A percentile compares a stretch with the other conserved stretches of the same genome.
These are phyloP conservation scores for Exophiala sideris DNA, from an alignment of 2,329 filamentous ascomycete species.

Conservation along the genomic window DNA sequence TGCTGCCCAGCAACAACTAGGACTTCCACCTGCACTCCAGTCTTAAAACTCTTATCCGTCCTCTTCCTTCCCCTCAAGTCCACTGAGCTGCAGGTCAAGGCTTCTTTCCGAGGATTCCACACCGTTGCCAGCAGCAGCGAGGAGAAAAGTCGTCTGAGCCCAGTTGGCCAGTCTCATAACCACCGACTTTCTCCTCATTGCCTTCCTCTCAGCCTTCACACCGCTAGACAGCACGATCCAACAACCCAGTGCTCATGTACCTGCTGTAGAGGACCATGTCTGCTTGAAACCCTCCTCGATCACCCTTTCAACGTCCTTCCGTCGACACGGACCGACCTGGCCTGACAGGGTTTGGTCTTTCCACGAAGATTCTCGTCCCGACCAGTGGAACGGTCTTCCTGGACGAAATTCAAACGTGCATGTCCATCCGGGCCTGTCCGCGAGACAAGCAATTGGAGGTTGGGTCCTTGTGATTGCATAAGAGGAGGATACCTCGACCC, in stretches of 20 bases:
- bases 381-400: conserved; percentile 11
- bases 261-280: conserved; percentile 11
- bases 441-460: background rate
- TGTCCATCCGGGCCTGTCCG: background rate
- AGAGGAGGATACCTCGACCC: conserved; percentile 4
- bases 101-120: conserved; percentile 12
- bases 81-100: conserved; percentile 24
- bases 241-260: conserved; percentile 6
- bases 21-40: conserved; percentile 13
- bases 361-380: background rate
- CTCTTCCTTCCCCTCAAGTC: conserved; percentile 16
- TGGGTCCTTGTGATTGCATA: conserved; percentile 3
- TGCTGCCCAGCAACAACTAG: conserved; percentile 27
- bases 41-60: conserved; percentile 19
- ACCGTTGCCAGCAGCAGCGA: conserved; percentile 15
- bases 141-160: conserved; percentile 7
- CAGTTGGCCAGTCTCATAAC: conserved; percentile 12
- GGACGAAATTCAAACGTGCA: background rate
- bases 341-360: background rate
- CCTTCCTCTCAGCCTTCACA: conserved; percentile 2
- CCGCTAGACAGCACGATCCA: background rate
- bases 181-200: conserved; percentile 5
- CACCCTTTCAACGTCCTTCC: conserved; percentile 4
- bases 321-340: conserved; percentile 6
- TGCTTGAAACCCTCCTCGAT: conserved; percentile 7